Percentiles rank a stretch among this genome's conserved stretches.
Conservation (phyloP, 1,284 basidiomycete species). For the Apiotrichum gamsii region DNA sequence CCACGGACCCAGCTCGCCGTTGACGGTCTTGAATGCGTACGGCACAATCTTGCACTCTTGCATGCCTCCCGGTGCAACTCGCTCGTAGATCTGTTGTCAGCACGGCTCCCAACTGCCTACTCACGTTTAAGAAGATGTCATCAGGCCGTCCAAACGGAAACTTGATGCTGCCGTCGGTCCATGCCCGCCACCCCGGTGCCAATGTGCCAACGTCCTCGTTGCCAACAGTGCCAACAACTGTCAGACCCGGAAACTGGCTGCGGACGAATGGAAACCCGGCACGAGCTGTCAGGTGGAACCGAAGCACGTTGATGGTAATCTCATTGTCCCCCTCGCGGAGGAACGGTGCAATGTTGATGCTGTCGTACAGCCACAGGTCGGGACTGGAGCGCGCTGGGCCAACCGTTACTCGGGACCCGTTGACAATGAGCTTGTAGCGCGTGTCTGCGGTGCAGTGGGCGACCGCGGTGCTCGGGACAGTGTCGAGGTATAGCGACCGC, state of each 20-base stretch:
- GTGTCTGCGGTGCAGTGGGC: slow-evolving; percentile 29
- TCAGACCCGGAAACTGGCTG: slow-evolving; percentile 22
- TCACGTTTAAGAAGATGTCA: slow-evolving; percentile 30
- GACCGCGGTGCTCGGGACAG: not conserved
- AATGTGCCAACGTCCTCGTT: slow-evolving; percentile 11
- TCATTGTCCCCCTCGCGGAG: slow-evolving; percentile 17
- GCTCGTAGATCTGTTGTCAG: slow-evolving; percentile 25
- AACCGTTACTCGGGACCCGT: slow-evolving; percentile 21
- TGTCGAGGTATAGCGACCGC: slow-evolving; percentile 7
- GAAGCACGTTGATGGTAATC: slow-evolving; percentile 20
- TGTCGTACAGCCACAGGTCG: slow-evolving; percentile 26
- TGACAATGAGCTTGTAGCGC: slow-evolving; percentile 30
- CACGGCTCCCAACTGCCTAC: not conserved
- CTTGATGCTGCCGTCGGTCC: slow-evolving; percentile 11
- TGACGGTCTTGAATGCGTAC: slow-evolving; percentile 17
- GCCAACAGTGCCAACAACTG: slow-evolving; percentile 14
- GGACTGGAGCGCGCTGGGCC: slow-evolving; percentile 20
- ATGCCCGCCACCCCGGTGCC: slow-evolving; percentile 12
- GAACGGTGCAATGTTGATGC: slow-evolving; percentile 21
- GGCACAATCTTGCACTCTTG: too few relatives aligned
- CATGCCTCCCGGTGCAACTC: too few relatives aligned
- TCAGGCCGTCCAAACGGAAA: slow-evolving; percentile 22
- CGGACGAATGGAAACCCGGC: slow-evolving; percentile 26
- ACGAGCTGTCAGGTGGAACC: slow-evolving; percentile 21
- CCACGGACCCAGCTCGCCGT: slow-evolving; percentile 27